Evolutionary conservation across 371 early-diverging fungal genomes (phyloP).

Genomic region (Lichtheimia corymbifera): DNA sequence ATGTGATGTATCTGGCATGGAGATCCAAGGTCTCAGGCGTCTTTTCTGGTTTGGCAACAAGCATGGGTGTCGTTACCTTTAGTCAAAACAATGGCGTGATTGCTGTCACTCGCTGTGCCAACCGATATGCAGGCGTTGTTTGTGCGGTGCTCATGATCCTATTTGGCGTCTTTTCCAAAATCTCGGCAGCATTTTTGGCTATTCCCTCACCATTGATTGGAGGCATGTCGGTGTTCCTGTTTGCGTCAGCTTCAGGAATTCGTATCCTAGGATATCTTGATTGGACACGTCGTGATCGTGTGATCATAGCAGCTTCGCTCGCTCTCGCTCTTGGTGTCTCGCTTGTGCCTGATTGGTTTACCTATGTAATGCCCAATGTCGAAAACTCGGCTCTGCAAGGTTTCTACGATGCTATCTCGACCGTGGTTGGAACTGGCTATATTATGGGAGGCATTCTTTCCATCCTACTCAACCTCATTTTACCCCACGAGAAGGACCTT

Average conservation of each 20-base stretch:
- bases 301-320: slow-evolving; percentile 51
- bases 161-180: slow-evolving; percentile 59
- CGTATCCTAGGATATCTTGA: slow-evolving; percentile 57
- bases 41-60: slow-evolving; percentile 52
- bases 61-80: slow-evolving; percentile 59
- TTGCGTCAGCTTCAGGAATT: slow-evolving; percentile 62
- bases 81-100: slow-evolving; percentile 67
- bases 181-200: slow-evolving; percentile 57
- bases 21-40: slow-evolving; percentile 56
- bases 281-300: slow-evolving; percentile 67
- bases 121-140: slow-evolving; percentile 54
- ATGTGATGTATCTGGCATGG: slow-evolving; percentile 56
- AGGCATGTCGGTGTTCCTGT: slow-evolving; percentile 62
- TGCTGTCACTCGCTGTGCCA: slow-evolving; percentile 62
- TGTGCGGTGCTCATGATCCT: slow-evolving; percentile 55
- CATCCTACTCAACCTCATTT: slow-evolving; percentile 49
- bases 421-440: slow-evolving; percentile 57
- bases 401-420: slow-evolving; percentile 50
- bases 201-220: slow-evolving; percentile 56
- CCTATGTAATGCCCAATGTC: slow-evolving; percentile 46
- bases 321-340: slow-evolving; percentile 56
- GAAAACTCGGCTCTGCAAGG: slow-evolving; percentile 46
- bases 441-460: slow-evolving; percentile 55
- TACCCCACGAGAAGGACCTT: slow-evolving; percentile 29
- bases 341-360: slow-evolving; percentile 57